phyloP scores from a whole-genome alignment of 1,284 basidiomycete species.

The Kalmanozyma brasiliensis region DNA sequence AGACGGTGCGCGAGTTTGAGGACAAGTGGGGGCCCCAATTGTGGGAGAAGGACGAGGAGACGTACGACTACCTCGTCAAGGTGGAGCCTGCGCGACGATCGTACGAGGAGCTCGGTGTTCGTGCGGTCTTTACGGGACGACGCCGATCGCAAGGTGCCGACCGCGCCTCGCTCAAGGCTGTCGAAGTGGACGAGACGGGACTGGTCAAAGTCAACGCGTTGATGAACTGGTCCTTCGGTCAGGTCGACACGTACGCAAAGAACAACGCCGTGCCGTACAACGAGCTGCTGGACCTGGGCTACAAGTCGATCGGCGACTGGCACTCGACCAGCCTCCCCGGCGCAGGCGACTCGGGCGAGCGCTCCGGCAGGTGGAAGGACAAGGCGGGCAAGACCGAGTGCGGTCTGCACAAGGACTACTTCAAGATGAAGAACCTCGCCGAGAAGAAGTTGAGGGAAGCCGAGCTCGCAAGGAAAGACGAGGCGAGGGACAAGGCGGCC shows the following conservation, averaged over 20 bases:
- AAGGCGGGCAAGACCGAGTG: constrained; percentile 90
- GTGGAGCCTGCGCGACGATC: constrained; percentile 92
- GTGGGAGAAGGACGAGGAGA: constrained; percentile 89
- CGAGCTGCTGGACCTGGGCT: constrained; percentile 86
- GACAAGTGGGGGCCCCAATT: constrained; percentile 80
- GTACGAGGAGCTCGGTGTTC: constrained; percentile 82
- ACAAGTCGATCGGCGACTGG: constrained; percentile 95
- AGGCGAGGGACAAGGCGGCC: constrained; percentile 39
- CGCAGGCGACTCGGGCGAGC: constrained; percentile 74
- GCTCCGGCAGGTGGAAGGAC: constrained; percentile 90
- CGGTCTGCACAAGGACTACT: constrained; percentile 77
- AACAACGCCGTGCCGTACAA: constrained; percentile 88
- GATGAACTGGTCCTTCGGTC: constrained; percentile 85
- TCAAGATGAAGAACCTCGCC: constrained; percentile 63
- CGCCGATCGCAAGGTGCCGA: constrained; percentile 91
- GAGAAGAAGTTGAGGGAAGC: constrained; percentile 63
- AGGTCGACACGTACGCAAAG: constrained; percentile 87
- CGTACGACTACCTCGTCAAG: constrained; percentile 94
- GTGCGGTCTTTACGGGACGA: constrained; percentile 92
- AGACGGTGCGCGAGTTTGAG: constrained; percentile 81
- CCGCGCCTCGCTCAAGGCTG: constrained; percentile 81
- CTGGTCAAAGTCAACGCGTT: constrained; percentile 95
- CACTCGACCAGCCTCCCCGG: constrained; percentile 83
- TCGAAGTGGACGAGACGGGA: constrained; percentile 92
- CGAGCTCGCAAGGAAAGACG: constrained; percentile 58